A percentile compares a stretch with the other conserved stretches of the same genome.
Conservation (phyloP, 2,329 filamentous ascomycete genomes). For the Zarea fungicola region DNA sequence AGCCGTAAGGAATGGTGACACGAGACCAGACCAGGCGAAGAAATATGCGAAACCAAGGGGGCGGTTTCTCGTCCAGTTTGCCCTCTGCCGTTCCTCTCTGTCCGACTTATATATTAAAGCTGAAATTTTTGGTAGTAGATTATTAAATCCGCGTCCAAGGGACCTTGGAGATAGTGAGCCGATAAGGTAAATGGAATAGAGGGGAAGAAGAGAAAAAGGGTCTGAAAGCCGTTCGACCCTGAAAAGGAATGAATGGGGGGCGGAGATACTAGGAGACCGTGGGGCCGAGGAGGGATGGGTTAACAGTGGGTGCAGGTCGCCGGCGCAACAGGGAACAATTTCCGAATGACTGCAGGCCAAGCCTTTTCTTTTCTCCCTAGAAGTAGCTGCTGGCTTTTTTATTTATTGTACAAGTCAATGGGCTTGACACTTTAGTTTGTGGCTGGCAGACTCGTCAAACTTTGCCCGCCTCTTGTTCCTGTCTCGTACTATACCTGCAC, state of each 20-base stretch:
- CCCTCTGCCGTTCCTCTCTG: neutral
- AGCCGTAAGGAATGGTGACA: neutral
- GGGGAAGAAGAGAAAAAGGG: neutral
- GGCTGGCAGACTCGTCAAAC: neutral
- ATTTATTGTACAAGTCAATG: neutral
- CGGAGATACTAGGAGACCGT: conserved; percentile 8
- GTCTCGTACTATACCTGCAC: neutral
- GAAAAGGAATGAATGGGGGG: neutral
- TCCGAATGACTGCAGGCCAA: neutral
- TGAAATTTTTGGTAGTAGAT: too few species aligned
- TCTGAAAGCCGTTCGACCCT: neutral
- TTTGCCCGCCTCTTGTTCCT: neutral
- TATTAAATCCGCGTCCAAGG: too few species aligned
- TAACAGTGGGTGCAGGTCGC: conserved; percentile 5
- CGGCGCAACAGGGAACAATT: neutral
- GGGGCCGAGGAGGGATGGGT: conserved; percentile 7
- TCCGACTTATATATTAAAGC: neutral
- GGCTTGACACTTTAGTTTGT: too few species aligned
- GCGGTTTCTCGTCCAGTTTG: neutral
- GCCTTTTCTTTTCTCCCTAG: neutral
- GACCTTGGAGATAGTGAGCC: neutral
- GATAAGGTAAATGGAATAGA: neutral
- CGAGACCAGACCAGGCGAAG: neutral
- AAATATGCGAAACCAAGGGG: neutral
- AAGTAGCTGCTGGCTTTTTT: neutral